Evolutionary conservation across 2,329 filamentous ascomycete genomes (phyloP).

Genomic region (Nakataea oryzae): DNA sequence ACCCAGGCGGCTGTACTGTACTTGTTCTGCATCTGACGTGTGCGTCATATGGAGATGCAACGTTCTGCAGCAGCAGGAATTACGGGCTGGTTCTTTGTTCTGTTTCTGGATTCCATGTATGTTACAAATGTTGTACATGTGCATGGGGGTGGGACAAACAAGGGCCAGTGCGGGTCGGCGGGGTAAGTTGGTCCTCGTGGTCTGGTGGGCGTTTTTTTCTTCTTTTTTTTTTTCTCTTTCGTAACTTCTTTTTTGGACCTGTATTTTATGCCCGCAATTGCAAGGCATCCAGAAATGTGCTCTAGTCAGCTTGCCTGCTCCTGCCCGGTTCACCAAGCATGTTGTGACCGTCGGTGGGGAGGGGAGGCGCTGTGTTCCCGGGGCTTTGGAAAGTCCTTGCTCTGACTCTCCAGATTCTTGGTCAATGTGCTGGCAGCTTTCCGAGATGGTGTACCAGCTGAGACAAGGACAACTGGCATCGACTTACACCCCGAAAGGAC

Average conservation of each 20-base stretch:
- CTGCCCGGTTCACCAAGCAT: too few relatives aligned
- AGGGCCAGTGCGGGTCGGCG: not conserved
- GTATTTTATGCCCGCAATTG: too few relatives aligned
- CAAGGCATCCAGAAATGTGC: not conserved
- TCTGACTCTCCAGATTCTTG: not conserved
- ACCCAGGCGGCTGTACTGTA: not conserved
- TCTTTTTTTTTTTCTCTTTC: too few relatives aligned
- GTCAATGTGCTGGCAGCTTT: not conserved
- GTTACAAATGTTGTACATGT: not conserved
- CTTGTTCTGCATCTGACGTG: not conserved
- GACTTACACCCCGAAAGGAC: not conserved
- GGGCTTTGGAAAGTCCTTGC: not conserved
- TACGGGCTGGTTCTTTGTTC: not conserved
- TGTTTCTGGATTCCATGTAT: not conserved
- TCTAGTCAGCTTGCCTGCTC: not conserved
- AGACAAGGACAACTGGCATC: conserved; percentile 2
- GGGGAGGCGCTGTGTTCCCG: not conserved
- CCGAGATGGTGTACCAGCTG: not conserved
- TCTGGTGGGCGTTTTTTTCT: not conserved
- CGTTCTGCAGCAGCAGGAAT: not conserved
- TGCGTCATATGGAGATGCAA: not conserved
- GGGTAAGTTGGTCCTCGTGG: not conserved
- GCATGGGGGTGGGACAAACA: not conserved
- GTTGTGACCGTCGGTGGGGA: not conserved
- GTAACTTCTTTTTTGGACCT: too few relatives aligned